Percentiles rank a stretch among this genome's conserved stretches.
Evolutionary conservation across 2,329 filamentous ascomycete species (phyloP).

Genomic region (Byssothecium circinans): DNA sequence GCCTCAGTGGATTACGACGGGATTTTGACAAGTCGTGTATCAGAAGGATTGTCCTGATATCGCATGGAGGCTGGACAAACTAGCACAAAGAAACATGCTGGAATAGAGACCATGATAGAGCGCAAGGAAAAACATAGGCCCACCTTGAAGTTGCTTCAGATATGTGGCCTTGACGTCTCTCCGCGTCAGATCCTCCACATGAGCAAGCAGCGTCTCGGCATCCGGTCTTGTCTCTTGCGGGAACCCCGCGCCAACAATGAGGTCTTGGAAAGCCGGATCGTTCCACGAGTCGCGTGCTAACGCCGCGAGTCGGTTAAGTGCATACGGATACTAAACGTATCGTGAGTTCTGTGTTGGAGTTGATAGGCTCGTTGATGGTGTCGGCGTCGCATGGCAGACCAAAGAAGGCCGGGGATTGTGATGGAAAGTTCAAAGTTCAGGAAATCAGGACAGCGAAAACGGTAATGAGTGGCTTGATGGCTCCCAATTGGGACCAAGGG

Average conservation of each 20-base stretch:
- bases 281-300: constrained; percentile 70
- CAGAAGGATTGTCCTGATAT: constrained; percentile 12
- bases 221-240: constrained; percentile 64
- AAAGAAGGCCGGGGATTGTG: constrained; percentile 20
- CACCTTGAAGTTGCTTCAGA: constrained; percentile 71
- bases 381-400: constrained; percentile 32
- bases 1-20: constrained; percentile 24
- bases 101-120: constrained; percentile 14
- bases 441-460: constrained; percentile 12
- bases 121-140: constrained; percentile 18
- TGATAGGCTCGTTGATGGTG: constrained; percentile 13
- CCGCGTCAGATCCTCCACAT: constrained; percentile 70
- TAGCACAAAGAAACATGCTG: constrained; percentile 11
- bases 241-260: constrained; percentile 64
- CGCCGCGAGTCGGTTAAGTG: constrained; percentile 65
- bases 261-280: constrained; percentile 63
- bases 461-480: constrained; percentile 33
- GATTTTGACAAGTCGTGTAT: constrained; percentile 22
- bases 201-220: constrained; percentile 62
- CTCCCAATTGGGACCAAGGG: constrained; percentile 19
- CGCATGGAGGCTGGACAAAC: constrained; percentile 6
- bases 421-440: constrained; percentile 13
- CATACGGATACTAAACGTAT: constrained; percentile 71
- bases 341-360: constrained; percentile 30
- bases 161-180: constrained; percentile 75